Conservation (phyloP, 2,329 filamentous ascomycete genomes). For the Cladosporium colombiae region DNA sequence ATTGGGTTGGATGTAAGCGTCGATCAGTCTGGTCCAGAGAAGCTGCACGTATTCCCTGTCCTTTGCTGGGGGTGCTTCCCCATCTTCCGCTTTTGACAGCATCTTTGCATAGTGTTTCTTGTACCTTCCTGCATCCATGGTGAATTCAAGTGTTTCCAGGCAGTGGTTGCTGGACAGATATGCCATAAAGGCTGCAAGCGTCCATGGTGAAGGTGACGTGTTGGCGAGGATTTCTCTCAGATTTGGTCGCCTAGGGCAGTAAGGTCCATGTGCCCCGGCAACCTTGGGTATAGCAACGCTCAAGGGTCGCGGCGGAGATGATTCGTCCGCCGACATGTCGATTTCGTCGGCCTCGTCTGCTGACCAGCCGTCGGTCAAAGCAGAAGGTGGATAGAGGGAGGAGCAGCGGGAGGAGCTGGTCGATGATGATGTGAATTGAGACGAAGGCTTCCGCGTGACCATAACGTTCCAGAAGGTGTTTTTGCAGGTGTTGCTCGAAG, state of each 20-base stretch:
- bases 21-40: conserved; percentile 84
- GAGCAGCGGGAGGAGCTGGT: conserved; percentile 30
- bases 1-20: conserved; percentile 85
- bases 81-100: conserved; percentile 50
- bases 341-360: conserved; percentile 52
- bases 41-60: conserved; percentile 70
- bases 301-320: conserved; percentile 45
- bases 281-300: conserved; percentile 52
- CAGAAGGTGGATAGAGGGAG: conserved; percentile 29
- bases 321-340: conserved; percentile 49
- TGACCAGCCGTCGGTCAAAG: conserved; percentile 38
- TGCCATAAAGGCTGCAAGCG: conserved; percentile 88
- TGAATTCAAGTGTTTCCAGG: conserved; percentile 93
- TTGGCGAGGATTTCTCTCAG: conserved; percentile 87
- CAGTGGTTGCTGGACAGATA: conserved; percentile 97
- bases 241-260: conserved; percentile 66
- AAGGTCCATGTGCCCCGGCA: conserved; percentile 47
- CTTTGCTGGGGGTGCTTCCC: conserved; percentile 54
- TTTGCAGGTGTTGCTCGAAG: conserved; percentile 26
- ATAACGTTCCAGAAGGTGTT: conserved; percentile 31
- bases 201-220: conserved; percentile 83
- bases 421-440: conserved; percentile 34
- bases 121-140: conserved; percentile 88
- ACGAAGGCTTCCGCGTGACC: conserved; percentile 34
- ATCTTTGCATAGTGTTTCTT: conserved; percentile 64